Percentiles rank a stretch among this genome's conserved stretches.
Evolutionary conservation across 305 asterid genomes (phyloP).

Genomic region (Solanum hybrid): DNA sequence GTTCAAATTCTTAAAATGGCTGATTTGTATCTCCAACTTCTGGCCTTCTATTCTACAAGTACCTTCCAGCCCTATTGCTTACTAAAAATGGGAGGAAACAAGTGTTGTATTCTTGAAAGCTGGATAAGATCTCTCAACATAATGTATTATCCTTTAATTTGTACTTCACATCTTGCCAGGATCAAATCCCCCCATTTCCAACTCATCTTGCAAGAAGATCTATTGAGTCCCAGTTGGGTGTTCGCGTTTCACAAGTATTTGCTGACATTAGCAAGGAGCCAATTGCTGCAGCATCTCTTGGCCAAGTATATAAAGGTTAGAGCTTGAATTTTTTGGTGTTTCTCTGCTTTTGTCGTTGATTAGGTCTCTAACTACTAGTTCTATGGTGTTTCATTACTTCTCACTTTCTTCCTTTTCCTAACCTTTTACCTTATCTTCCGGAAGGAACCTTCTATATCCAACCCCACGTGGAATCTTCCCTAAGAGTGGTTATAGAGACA

Average conservation of each 20-base stretch:
- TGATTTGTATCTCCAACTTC: not conserved
- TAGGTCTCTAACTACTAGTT: not conserved
- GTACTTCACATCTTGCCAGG: slow-evolving; percentile 39
- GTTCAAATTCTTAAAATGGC: not conserved
- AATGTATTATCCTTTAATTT: slow-evolving; percentile 1
- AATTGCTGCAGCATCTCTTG: slow-evolving; percentile 93
- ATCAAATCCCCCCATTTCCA: slow-evolving; percentile 96
- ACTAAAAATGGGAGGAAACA: not conserved
- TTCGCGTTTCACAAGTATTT: slow-evolving; percentile 68
- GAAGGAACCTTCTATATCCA: not conserved
- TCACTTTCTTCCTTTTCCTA: not conserved
- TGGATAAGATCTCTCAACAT: slow-evolving; percentile 8
- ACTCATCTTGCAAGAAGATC: slow-evolving; percentile 68
- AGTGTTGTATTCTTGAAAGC: not conserved
- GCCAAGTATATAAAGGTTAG: slow-evolving; percentile 97
- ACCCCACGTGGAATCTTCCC: not conserved
- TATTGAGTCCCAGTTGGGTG: slow-evolving; percentile 79
- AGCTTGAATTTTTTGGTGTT: not conserved
- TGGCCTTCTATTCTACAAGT: not conserved
- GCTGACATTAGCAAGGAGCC: slow-evolving; percentile 93
- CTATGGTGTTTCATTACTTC: not conserved
- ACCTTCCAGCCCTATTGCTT: not conserved
- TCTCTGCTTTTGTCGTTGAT: not conserved
- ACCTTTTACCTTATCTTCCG: not conserved
- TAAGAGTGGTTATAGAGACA: not conserved